Conservation (phyloP, 2,329 filamentous ascomycete genomes). For the Simplicillium aogashimaense region DNA sequence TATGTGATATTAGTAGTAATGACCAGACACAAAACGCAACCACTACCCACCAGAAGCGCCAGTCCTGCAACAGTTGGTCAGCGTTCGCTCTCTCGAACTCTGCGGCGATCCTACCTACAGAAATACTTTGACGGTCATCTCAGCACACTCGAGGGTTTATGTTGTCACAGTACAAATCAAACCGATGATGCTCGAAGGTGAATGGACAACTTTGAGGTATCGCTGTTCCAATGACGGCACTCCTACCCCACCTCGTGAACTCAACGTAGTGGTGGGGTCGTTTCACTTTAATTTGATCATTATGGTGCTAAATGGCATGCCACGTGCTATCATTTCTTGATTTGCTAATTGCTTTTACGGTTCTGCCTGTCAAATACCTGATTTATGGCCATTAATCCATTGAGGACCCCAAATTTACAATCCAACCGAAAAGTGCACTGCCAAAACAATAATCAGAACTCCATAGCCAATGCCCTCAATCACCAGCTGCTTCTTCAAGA, state of each 20-base stretch:
- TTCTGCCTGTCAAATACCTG: background rate
- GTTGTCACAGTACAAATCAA: no score
- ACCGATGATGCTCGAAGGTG: no score
- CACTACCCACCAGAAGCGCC: slow-evolving; percentile 29
- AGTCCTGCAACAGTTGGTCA: slow-evolving; percentile 19
- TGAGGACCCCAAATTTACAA: slow-evolving; percentile 2
- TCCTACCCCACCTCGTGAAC: no score
- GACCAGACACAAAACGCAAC: background rate
- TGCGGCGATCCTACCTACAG: slow-evolving; percentile 19
- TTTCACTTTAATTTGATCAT: no score
- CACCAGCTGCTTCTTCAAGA: slow-evolving; percentile 26
- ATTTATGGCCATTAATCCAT: background rate
- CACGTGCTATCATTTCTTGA: no score
- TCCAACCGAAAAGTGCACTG: slow-evolving; percentile 19
- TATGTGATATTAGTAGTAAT: slow-evolving; percentile 4
- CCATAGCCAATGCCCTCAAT: slow-evolving; percentile 22
- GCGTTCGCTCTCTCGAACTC: background rate
- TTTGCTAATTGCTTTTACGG: no score
- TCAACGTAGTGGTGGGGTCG: no score
- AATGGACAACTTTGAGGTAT: no score
- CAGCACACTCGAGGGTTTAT: no score
- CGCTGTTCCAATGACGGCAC: no score
- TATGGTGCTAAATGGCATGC: no score
- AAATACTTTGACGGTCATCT: slow-evolving; percentile 30
- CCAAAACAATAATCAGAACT: slow-evolving; percentile 18